Conservation (phyloP, 306 rosid genomes). For the Mimosa bimucronata region DNA sequence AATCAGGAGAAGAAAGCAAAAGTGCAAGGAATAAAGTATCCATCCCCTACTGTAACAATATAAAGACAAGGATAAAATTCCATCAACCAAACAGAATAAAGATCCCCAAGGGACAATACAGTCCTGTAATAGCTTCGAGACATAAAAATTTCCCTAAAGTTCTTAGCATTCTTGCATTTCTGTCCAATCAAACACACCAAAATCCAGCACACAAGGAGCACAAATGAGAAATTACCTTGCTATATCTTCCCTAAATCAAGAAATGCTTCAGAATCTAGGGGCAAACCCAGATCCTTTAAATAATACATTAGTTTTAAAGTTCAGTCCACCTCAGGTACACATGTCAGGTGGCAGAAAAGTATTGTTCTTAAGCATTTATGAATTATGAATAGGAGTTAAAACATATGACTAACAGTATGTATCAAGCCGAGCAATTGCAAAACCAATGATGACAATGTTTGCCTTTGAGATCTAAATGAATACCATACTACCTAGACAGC, state of each 20-base stretch:
- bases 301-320: conserved; percentile 13
- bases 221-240: neutral
- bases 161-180: neutral
- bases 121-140: neutral
- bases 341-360: conserved; percentile 4
- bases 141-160: neutral
- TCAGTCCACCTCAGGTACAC: conserved; percentile 1
- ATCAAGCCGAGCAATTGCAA: neutral
- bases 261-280: conserved; percentile 1
- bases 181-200: conserved; percentile 18
- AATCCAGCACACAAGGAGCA: conserved; percentile 7
- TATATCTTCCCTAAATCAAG: conserved; percentile 23
- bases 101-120: neutral
- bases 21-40: conserved; percentile 10
- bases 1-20: conserved; percentile 12
- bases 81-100: neutral
- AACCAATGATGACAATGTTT: neutral
- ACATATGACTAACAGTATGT: conserved; percentile 8
- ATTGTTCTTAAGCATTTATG: conserved; percentile 12
- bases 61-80: neutral
- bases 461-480: conserved; percentile 8
- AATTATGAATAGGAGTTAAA: neutral
- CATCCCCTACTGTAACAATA: neutral
- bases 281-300: conserved; percentile 5
- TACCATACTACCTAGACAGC: conserved; percentile 6